Conservation (phyloP, 192 early-diverging fungal species). For the Cetraspora pellucida region DNA sequence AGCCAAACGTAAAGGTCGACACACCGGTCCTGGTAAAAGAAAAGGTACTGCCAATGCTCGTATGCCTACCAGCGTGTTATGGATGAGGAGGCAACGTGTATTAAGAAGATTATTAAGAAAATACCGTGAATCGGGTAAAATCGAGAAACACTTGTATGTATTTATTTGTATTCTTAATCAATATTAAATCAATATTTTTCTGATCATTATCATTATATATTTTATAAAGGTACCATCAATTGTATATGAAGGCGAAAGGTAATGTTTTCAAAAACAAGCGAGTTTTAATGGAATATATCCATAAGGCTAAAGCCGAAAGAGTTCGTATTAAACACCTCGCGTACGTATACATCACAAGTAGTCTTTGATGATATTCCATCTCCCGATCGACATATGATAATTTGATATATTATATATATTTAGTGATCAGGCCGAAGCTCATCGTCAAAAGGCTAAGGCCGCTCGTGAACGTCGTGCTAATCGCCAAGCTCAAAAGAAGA, state of each 20-base stretch:
- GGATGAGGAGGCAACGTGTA: conserved; percentile 98
- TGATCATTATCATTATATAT: no score
- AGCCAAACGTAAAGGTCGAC: conserved; percentile 96
- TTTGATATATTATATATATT: neutral
- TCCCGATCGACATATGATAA: neutral
- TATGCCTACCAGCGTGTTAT: conserved; percentile 93
- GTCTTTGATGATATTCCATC: neutral
- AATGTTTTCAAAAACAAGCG: conserved; percentile 99
- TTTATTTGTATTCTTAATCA: neutral
- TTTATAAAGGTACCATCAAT: conserved; percentile 73
- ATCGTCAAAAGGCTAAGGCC: conserved; percentile 94
- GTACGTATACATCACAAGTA: conserved; percentile 5
- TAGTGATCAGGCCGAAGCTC: conserved; percentile 95
- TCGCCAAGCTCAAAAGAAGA: conserved; percentile 89
- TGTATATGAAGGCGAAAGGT: conserved; percentile 99
- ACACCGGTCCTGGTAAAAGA: conserved; percentile 92
- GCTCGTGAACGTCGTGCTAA: conserved; percentile 89
- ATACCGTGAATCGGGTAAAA: conserved; percentile 98
- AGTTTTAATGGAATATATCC: conserved; percentile 99
- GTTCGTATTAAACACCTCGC: conserved; percentile 86
- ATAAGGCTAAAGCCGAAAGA: conserved; percentile 99
- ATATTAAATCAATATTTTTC: no score
- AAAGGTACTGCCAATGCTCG: conserved; percentile 97
- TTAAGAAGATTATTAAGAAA: conserved; percentile 92
- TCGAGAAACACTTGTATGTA: conserved; percentile 90